Conservation (phyloP, 129 eudicot species). For the Erigeron canadensis region DNA sequence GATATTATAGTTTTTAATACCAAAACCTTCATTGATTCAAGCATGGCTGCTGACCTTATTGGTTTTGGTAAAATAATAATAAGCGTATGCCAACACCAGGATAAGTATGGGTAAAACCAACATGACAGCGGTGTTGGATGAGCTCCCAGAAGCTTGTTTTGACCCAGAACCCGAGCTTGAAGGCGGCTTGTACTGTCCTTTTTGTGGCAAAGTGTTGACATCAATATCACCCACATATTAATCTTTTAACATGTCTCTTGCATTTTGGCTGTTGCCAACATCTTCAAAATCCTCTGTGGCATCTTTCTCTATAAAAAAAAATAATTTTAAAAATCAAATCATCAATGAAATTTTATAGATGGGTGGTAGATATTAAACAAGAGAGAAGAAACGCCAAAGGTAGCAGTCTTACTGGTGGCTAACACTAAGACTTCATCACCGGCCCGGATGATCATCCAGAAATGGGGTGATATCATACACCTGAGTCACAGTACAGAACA, state of each 20-base stretch:
- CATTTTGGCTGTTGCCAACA: slow-evolving; percentile 29
- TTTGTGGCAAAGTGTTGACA: slow-evolving; percentile 44
- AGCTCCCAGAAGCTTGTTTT: slow-evolving; percentile 29
- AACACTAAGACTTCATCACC: slow-evolving; percentile 45
- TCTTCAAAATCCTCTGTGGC: slow-evolving; percentile 17
- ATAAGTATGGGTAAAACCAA: slow-evolving; percentile 50
- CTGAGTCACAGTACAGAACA: too few relatives aligned
- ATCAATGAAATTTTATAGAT: not conserved
- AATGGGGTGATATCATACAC: too few relatives aligned
- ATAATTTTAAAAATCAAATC: not conserved
- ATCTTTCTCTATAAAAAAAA: slow-evolving; percentile 34
- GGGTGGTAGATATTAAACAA: not conserved
- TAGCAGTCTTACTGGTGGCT: slow-evolving; percentile 41
- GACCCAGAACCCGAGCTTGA: slow-evolving; percentile 6
- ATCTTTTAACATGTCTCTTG: slow-evolving; percentile 38
- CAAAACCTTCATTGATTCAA: not conserved
- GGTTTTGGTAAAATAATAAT: slow-evolving; percentile 28
- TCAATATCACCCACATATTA: slow-evolving; percentile 43
- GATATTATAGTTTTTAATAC: not conserved
- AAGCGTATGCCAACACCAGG: slow-evolving; percentile 49
- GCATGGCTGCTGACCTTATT: not conserved
- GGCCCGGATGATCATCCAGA: slow-evolving; percentile 49
- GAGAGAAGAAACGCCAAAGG: too few relatives aligned
- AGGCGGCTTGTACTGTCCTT: slow-evolving; percentile 24
- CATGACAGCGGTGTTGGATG: slow-evolving; percentile 32